Evolutionary conservation across 1,284 basidiomycete species (phyloP), one percentile per base, ranked within the genome.

Genomic region (Microbotryomycetes sp.): DNA sequence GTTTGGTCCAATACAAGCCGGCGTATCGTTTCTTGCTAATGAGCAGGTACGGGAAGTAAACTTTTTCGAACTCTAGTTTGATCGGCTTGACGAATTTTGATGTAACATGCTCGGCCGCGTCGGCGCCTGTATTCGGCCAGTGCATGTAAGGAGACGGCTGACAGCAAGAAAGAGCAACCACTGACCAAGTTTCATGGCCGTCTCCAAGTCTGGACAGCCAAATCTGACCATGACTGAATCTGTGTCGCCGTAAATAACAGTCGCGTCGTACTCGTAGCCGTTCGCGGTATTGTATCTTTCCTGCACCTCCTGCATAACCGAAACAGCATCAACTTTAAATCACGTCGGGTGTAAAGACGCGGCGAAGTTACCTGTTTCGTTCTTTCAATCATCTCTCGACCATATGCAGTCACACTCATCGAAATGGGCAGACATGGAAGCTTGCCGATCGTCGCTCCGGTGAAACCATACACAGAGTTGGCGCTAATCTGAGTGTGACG

Each of bases 1-100:
- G 79, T 66, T 83, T 85, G 1, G 92, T 97, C 93, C 93, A 97
- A 73, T 97, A 96, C 59, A 96, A 76, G 4, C 92, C 93, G 3
- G 93, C 92, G 76, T 97, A 97, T 31, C 93, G 85, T 77, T 97
- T 97, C 78, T 97, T 97, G 81, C 80, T 96, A 76, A 97, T 97
- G 45, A 97, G 83, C 55, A 97, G 77, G 74, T 97, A 97, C 3
- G 92, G 92, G 75, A 88, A 97, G 76, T 97, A 97, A 1, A 97
- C 91, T 74, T 97, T 97, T 75, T 97, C 92, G 77, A 97, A 97
- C 75, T 97, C 93, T 21, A 97, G 83, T 74, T 96, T 97, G 80
- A 97, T 97, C 0, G 93, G 92, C 72, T 87, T 87, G 71, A 91
- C 79, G 76, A 97, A 97, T 74, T 91, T 91, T 45, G 80, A 75